Evolutionary conservation across 2,329 filamentous ascomycete genomes (phyloP).

Genomic region (Stagonosporopsis rhizophila): DNA sequence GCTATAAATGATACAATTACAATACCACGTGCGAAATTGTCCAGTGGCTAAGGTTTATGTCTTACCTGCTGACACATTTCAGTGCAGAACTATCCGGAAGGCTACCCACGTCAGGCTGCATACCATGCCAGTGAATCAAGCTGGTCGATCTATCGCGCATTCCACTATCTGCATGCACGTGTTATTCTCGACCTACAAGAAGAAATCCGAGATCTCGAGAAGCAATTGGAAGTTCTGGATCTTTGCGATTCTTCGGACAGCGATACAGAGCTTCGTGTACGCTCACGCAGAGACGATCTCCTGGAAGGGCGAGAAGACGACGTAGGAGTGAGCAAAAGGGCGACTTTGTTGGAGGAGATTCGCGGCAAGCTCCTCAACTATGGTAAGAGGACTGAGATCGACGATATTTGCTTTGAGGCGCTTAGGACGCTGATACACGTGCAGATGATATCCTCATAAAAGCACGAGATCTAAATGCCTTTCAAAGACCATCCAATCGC

Average conservation of each 20-base stretch:
- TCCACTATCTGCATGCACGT: constrained; percentile 44
- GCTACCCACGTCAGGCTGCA: constrained; percentile 42
- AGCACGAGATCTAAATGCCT: constrained; percentile 37
- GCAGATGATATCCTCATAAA: constrained; percentile 45
- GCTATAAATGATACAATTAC: too few species aligned
- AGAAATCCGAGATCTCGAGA: constrained; percentile 42
- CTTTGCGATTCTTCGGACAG: too few species aligned
- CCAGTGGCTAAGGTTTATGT: too few species aligned
- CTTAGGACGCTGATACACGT: too few species aligned
- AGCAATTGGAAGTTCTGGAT: too few species aligned
- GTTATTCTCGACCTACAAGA: constrained; percentile 45
- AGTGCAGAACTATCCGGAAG: constrained; percentile 39
- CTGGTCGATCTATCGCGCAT: constrained; percentile 47
- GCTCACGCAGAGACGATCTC: neutral
- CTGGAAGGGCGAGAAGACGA: too few species aligned
- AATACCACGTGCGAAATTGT: too few species aligned
- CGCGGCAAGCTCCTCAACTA: constrained; percentile 28
- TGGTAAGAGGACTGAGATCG: too few species aligned
- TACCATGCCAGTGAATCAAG: constrained; percentile 47
- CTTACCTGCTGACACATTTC: too few species aligned
- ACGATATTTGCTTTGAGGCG: too few species aligned
- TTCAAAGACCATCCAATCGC: constrained; percentile 43
- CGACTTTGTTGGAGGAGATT: constrained; percentile 22
- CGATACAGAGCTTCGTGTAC: too few species aligned
- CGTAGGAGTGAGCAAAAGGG: too few species aligned